Evolutionary conservation across 768 basidiomycete species (phyloP), one percentile per base, ranked within the genome.

Genomic region (Crucibulum laeve): DNA sequence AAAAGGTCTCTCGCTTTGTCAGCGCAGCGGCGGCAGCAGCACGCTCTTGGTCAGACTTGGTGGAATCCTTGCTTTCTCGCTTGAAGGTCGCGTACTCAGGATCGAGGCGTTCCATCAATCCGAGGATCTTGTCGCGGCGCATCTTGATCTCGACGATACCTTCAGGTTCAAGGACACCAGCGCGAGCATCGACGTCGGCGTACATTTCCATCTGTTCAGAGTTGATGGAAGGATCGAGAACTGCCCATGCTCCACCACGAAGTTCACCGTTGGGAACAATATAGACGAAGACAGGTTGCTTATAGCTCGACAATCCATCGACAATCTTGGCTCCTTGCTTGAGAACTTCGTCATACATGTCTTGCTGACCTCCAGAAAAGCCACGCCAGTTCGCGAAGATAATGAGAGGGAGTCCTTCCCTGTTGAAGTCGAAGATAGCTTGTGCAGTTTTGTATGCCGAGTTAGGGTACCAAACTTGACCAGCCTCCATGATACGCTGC

Each of bases 321-420:
- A 99, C 96, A 51, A 99, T 99, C 70, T 95, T 97, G 14, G 94
- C 88, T 32, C 94, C 94, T 62, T 97, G 91, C 68, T 97, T 97
- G 57, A 97, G 73, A 44, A 97, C 80, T 62, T 95, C 94, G 65
- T 97, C 93, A 57, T 92, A 95, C 93, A 97, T 97, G 64, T 97
- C 94, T 65, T 96, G 94, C 65, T 97, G 94, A 51, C 96, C 96
- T 50, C 96, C 96, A 17, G 96, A 99, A 83, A 99, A 99, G 19
- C 96, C 96, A 72, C 96, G 89, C 93, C 96, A 98, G 73, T 99
- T 99, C 43, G 96, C 96, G 58, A 99, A 97, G 64, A 99, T 94
- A 63, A 98, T 94, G 47, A 99, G 75, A 3, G 96, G 96, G 11
- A 99, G 73, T 18, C 90, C 91, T 67, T 99, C 96, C 33, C 96